Evolutionary conservation across 192 early-diverging fungal species (phyloP), one percentile per base, ranked within the genome.

Genomic region (Entomortierella chlamydospora): DNA sequence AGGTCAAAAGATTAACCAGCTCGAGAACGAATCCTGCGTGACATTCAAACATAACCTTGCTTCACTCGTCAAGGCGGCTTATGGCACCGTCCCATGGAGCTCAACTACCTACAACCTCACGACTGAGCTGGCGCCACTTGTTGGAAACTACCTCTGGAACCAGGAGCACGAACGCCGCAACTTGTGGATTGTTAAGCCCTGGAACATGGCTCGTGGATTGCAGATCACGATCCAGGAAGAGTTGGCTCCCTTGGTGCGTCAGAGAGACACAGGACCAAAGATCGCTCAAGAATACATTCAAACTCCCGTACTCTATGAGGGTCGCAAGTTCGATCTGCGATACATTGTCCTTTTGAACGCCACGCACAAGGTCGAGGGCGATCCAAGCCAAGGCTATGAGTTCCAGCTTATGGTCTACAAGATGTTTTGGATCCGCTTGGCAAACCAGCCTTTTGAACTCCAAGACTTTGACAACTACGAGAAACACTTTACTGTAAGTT

Each of bases 401-500:
- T 64, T 70, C 39, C 83, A 83, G 47, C 41, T 74, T 41, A 73
- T 83, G 73, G 73, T 84, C 4, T 83, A 87, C 63, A 84, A 83
- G 58, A 83, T 81, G 81, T 87, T 87, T 64, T 84, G 83, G 83
- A 79, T 84, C 37, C 85, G 85, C 20, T 59, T 87, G 45, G 83
- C 85, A 1, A 84, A 87, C 60, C 82, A 87, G 33, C 51, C 69
- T 20, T 70, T 76, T 33, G 52, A 58, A 10, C 67, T 73, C 53
- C 69, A 81, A 20, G 82, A 82, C 47, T 63, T 80, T 57, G 73
- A 82, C 47, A 83, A 87, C 57, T 82, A 84, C 28, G 85, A 86
- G 53, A 80, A 82, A 23, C 83, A 86, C 28, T 85, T 86, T 31
- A 86, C 84, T 1, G 73, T 77, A 67, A 49, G 61, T 8, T 47